These are phyloP conservation scores for Urostyla sp. DNA, from an alignment of 73 alveolate genomes.

Conservation along the genomic window DNA sequence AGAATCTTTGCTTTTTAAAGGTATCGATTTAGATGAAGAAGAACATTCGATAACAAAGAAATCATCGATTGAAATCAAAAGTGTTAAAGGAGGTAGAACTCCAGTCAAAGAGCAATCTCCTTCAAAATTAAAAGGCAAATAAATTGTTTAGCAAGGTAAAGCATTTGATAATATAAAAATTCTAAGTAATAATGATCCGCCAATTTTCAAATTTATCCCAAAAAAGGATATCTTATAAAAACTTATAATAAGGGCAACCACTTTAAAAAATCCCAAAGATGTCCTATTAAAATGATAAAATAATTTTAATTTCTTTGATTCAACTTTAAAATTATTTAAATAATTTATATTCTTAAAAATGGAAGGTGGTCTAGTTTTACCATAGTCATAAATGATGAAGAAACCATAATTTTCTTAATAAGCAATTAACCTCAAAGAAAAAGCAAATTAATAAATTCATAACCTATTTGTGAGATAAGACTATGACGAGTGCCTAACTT, in stretches of 20 bases:
- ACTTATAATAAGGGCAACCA: conserved; percentile 15
- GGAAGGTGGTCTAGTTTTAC: too few species aligned
- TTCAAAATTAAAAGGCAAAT: background rate
- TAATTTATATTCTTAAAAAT: background rate
- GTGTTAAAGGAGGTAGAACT: background rate
- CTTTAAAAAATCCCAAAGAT: conserved; percentile 15
- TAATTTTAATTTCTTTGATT: too few species aligned
- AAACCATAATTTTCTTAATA: conserved; percentile 27
- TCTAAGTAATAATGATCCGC: conserved; percentile 10
- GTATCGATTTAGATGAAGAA: conserved; percentile 36
- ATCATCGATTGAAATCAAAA: background rate
- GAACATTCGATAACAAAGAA: background rate
- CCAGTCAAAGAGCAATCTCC: background rate
- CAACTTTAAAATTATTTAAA: background rate
- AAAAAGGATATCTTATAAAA: conserved; percentile 12
- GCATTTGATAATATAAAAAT: too few species aligned
- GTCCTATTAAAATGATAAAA: too few species aligned
- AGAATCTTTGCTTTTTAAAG: conserved; percentile 34
- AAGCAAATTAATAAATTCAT: conserved; percentile 88
- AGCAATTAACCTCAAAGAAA: conserved; percentile 57
- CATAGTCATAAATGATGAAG: background rate
- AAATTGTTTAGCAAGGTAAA: background rate
- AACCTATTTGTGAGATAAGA: conserved; percentile 85
- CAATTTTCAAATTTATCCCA: conserved; percentile 30
- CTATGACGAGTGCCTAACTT: conserved; percentile 88